Evolutionary conservation across 495 filamentous ascomycete species (phyloP).

Genomic region (Aspergillus nanangensis): DNA sequence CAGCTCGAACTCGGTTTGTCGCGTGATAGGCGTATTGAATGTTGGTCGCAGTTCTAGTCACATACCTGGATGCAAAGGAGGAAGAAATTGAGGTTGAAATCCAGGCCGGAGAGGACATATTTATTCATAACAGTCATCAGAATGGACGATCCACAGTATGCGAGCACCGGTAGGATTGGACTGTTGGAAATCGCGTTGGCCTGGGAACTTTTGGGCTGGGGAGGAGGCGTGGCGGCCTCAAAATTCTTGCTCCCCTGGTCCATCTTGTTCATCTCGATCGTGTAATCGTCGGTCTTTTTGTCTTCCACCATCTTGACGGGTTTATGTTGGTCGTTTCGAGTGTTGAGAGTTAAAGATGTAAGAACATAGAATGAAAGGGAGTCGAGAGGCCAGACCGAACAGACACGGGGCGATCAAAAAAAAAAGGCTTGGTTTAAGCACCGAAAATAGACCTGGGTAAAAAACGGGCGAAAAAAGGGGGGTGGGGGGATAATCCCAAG

Average conservation of each 20-base stretch:
- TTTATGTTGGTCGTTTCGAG: background rate
- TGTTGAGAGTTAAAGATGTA: too few relatives aligned
- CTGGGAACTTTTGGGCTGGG: constrained; percentile 27
- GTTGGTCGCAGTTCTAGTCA: background rate
- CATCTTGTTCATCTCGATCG: constrained; percentile 64
- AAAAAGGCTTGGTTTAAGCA: background rate
- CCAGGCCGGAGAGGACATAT: constrained; percentile 84
- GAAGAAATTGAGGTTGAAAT: constrained; percentile 97
- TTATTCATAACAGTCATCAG: constrained; percentile 99
- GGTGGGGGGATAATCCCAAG: background rate
- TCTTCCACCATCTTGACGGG: constrained; percentile 61
- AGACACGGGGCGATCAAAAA: background rate
- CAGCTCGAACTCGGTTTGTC: too few relatives aligned
- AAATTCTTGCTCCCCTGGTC: constrained; percentile 58
- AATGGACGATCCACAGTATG: constrained; percentile 93
- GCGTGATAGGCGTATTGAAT: too few relatives aligned
- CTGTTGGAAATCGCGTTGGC: constrained; percentile 54
- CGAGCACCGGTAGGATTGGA: constrained; percentile 73
- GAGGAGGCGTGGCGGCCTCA: constrained; percentile 41
- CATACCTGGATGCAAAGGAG: constrained; percentile 87
- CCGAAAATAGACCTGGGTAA: background rate
- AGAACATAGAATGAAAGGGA: too few relatives aligned
- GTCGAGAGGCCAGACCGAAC: background rate
- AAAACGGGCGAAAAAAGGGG: background rate
- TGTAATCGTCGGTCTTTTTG: constrained; percentile 81